Base-by-base conservation (phyloP, 129 eudicot genomes). In the Smallanthus sonchifolius region DNA sequence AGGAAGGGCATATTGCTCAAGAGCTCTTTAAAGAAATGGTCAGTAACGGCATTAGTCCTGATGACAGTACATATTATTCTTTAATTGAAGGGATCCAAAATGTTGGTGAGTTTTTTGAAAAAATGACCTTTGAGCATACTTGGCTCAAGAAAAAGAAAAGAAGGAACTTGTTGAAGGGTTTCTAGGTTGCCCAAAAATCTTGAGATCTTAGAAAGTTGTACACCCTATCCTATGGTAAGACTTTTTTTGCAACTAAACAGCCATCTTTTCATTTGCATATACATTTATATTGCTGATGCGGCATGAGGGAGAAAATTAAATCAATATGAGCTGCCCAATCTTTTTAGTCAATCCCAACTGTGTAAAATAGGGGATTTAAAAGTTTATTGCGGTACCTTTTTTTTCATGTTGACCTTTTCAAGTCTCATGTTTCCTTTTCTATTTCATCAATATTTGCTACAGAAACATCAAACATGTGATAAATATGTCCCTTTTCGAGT, bases 21-120 rank as follows among this genome's bases (percentile, higher is more conserved):
- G 81, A 64, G 74, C 84, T 91, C 71, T 77, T 76, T 3, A 77
- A 79, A 54, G 92, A 91, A 77, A 91, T 91, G 97, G 83, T 88
- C 54, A 67, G 83, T 79, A 72, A 79, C 69, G 97, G 95, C 39
- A 83, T 91, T 78, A 74, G 52, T 56, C 92, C 92, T 67, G 87
- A 91, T 81, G 92, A 91, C 67, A 72, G 79, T 70, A 91, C 82
- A 28, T 79, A 78, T 72, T 49, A 80, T 67, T 77, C 87, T 65
- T 72, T 88, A 69, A 86, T 91, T 24, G 83, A 88, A 79, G 90
- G 86, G 60, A 76, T 91, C 2, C 82, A 82, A 39, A 60, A 38
- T 52, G 81, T 49, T 17, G 86, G 86, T 69, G 70, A 69, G 44
- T 77, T 80, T 80, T 65, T 59, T 80, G 83, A 82, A 67, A 65